Conservation (phyloP, 805 yeast species). For the Pichia rugopelliculosa region DNA sequence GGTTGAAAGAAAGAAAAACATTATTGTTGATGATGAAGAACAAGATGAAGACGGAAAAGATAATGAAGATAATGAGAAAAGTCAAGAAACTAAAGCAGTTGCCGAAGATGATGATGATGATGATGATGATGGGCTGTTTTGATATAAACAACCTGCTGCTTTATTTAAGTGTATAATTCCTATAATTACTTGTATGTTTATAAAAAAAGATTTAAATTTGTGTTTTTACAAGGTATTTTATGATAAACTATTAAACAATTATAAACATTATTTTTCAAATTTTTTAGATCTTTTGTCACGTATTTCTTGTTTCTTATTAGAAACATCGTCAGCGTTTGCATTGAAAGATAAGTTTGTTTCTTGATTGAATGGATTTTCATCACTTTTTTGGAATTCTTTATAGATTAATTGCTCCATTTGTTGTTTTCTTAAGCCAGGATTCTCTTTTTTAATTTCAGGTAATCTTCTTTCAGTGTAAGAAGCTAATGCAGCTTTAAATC, state of each 20-base stretch:
- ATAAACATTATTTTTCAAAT: constrained; percentile 21
- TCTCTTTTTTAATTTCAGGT: constrained; percentile 66
- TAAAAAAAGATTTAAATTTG: background rate
- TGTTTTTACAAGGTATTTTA: background rate
- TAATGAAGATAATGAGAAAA: background rate
- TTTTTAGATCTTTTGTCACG: constrained; percentile 27
- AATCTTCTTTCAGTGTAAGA: constrained; percentile 66
- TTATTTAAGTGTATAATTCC: background rate
- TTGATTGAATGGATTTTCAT: constrained; percentile 81
- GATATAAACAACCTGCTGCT: background rate
- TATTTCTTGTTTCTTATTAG: constrained; percentile 25
- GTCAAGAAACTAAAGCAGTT: background rate
- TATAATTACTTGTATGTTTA: background rate
- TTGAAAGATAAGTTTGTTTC: constrained; percentile 55
- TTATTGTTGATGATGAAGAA: constrained; percentile 16
- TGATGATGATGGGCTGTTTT: constrained; percentile 13
- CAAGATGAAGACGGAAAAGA: constrained; percentile 12
- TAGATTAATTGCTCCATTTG: constrained; percentile 66
- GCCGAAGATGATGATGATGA: constrained; percentile 9
- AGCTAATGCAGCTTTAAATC: constrained; percentile 72
- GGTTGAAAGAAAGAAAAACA: constrained; percentile 17
- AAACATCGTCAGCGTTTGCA: constrained; percentile 50
- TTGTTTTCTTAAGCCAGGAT: constrained; percentile 73
- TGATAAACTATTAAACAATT: background rate
- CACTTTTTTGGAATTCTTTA: constrained; percentile 76